Evolutionary conservation across 2,329 filamentous ascomycete genomes (phyloP).

Genomic region (Alternaria brassicae): DNA sequence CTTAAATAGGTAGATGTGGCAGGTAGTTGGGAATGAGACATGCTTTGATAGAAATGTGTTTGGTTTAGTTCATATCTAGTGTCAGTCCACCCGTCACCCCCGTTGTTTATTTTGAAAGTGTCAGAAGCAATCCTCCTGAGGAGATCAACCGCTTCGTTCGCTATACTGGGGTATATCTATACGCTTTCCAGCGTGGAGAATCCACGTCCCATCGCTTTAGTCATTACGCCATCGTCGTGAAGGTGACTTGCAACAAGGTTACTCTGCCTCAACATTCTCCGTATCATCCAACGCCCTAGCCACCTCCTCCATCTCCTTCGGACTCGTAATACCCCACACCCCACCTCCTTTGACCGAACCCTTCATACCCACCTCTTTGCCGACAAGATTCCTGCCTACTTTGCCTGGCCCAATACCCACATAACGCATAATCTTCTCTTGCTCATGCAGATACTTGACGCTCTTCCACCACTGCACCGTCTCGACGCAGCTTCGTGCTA

Average conservation of each 20-base stretch:
- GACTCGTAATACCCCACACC: conserved; percentile 89
- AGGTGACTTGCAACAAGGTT: not conserved
- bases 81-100: not conserved
- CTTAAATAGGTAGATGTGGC: conserved; percentile 53
- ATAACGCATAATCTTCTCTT: conserved; percentile 82
- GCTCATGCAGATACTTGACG: conserved; percentile 85
- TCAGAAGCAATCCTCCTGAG: too few relatives aligned
- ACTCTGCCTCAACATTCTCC: conserved; percentile 38
- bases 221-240: not conserved
- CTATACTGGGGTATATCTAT: conserved; percentile 8
- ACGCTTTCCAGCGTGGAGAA: not conserved
- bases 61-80: not conserved
- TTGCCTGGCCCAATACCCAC: conserved; percentile 93
- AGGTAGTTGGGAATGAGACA: not conserved
- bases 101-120: not conserved
- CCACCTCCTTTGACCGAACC: conserved; percentile 85
- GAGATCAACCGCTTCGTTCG: too few relatives aligned
- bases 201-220: too few relatives aligned
- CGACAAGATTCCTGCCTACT: conserved; percentile 90
- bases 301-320: conserved; percentile 61
- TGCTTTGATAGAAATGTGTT: not conserved
- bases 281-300: conserved; percentile 57
- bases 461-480: conserved; percentile 96
- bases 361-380: conserved; percentile 92
- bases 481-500: conserved; percentile 85